These are phyloP conservation scores for Phytophthora ohioensis DNA, from an alignment of 352 stramenopile genomes.

Conservation along the genomic window DNA sequence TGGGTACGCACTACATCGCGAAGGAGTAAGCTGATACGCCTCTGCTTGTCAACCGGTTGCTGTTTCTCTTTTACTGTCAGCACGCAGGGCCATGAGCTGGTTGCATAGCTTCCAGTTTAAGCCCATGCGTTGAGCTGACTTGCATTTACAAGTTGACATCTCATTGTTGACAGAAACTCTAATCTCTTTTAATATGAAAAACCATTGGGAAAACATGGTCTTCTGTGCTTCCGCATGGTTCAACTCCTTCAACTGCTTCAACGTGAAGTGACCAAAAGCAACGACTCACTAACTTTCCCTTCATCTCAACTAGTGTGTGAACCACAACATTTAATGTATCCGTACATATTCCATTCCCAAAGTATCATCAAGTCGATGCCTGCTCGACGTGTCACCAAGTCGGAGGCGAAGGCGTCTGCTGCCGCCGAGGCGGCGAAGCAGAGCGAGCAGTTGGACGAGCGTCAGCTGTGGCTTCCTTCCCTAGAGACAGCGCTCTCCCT, in stretches of 20 bases:
- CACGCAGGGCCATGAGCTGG: not conserved
- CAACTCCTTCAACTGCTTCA: not conserved
- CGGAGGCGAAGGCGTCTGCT: constrained; percentile 21
- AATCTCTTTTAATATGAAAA: not conserved
- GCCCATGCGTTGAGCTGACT: not conserved
- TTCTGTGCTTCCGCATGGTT: too few species aligned
- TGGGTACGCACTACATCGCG: constrained; percentile 93
- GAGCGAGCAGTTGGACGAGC: constrained; percentile 40
- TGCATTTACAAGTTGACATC: constrained; percentile 23
- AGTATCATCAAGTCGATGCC: constrained; percentile 7
- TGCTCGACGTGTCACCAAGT: constrained; percentile 35
- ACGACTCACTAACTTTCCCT: not conserved
- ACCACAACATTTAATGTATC: too few species aligned
- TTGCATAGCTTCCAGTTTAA: not conserved
- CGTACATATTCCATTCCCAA: too few species aligned
- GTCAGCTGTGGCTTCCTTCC: constrained; percentile 64
- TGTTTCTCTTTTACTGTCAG: constrained; percentile 33
- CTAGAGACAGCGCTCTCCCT: constrained; percentile 71
- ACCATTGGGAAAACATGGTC: too few species aligned
- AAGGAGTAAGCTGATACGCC: constrained; percentile 37
- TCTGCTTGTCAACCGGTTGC: not conserved
- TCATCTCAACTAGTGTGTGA: too few species aligned
- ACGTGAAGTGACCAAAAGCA: too few species aligned
- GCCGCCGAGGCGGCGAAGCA: constrained; percentile 9
- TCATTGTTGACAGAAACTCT: not conserved